Base-by-base conservation (phyloP, 2,329 filamentous ascomycete genomes). In the Ophiosphaerella korrae region DNA sequence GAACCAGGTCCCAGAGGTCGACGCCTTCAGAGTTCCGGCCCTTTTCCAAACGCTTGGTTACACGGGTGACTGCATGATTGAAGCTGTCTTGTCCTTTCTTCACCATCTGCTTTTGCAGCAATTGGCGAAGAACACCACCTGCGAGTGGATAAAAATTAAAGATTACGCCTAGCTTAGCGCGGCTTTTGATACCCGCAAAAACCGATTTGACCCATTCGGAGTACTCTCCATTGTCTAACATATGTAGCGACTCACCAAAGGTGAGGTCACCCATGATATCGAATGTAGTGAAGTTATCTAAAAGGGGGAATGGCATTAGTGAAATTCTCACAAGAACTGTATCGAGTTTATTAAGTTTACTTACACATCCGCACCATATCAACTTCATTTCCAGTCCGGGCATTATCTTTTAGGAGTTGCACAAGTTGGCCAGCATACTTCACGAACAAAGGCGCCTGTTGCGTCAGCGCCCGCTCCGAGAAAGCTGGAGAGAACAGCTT, bases 1-100 rank as follows among this genome's bases (percentile, higher is more conserved):
- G 53, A 0, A 77, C 67, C 21, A 75, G 65, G 14, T 67, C 63
- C 67, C 75, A 74, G 31, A 79, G 73, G 54, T 78, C 75, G n/a
- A 57, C 52, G 7, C 63, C 62, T 24, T 59, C 54, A 2, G 53
- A 38, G 2, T 42, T 39, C 12, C 60, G 41, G 2, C 62, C 64
- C 31, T 60, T 58, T 11, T 66, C 58, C 2, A 71, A 47, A 5
- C 67, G 54, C 39, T 66, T 65, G 0, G 53, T 60, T 1, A 71
- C 68, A 5, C 65, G 49, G 3, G 58, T 45, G 1, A 40, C 49
- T 1, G 53, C 38, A 43, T 52, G 56, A 13, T 57, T 29, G 43
- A 52, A 53, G 31, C 66, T 58, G 18, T 45, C 44, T 0, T 45
- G 37, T 12, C 12, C 45, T 35, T 32, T 26, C 31, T 38, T 32